These are phyloP conservation scores for Mallotus nudiflorus DNA, from an alignment of 345 rosid species.

Conservation along the genomic window DNA sequence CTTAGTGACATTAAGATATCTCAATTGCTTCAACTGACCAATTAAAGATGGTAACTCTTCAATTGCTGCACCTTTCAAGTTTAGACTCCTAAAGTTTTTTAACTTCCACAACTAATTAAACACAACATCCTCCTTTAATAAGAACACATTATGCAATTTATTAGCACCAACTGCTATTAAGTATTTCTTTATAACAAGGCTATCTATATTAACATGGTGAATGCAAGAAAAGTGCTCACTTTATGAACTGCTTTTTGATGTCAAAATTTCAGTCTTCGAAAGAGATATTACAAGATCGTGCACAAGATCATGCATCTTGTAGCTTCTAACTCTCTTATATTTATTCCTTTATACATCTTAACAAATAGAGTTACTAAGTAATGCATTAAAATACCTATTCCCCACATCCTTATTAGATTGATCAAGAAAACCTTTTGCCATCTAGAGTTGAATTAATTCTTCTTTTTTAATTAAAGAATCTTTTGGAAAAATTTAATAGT, in stretches of 20 bases:
- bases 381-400: conserved; percentile 15
- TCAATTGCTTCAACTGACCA: conserved; percentile 15
- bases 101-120: neutral
- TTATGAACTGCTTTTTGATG: too few species aligned
- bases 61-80: too few species aligned
- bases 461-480: neutral
- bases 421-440: conserved; percentile 5
- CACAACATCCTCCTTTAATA: too few species aligned
- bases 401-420: neutral
- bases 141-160: neutral
- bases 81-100: neutral
- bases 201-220: too few species aligned
- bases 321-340: too few species aligned
- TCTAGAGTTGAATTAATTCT: neutral
- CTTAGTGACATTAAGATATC: conserved; percentile 18
- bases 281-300: conserved; percentile 27
- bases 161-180: too few species aligned
- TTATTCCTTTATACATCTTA: conserved; percentile 17
- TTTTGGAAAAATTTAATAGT: conserved; percentile 5
- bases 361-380: conserved; percentile 24
- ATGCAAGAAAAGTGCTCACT: too few species aligned
- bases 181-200: too few species aligned
- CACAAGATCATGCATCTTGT: too few species aligned
- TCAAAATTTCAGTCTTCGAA: conserved; percentile 12
- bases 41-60: conserved; percentile 11